These are phyloP conservation scores for Achaetomium macrosporum DNA, from an alignment of 2,329 filamentous ascomycete species.

Conservation along the genomic window DNA sequence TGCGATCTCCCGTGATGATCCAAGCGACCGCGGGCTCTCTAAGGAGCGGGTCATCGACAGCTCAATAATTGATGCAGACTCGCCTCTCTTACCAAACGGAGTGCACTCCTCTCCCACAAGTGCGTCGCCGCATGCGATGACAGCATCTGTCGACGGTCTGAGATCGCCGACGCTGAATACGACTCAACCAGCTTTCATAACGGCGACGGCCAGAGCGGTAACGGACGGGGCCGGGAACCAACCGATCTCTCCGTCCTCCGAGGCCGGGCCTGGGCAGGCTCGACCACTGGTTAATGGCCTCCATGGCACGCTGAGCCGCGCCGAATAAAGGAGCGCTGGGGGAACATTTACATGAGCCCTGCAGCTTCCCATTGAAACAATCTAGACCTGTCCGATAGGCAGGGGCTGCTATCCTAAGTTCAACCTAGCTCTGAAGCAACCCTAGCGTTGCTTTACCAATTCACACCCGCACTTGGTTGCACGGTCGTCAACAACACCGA, in stretches of 20 bases:
- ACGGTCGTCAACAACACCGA: too few species aligned
- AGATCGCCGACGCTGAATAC: slow-evolving; percentile 19
- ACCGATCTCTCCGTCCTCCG: slow-evolving; percentile 26
- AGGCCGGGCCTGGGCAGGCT: slow-evolving; percentile 22
- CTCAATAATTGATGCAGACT: slow-evolving; percentile 43
- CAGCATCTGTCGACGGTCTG: slow-evolving; percentile 30
- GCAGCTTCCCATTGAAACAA: not conserved
- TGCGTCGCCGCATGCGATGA: slow-evolving; percentile 22
- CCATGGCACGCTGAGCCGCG: slow-evolving; percentile 17
- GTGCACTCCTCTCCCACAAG: slow-evolving; percentile 41
- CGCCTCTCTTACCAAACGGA: slow-evolving; percentile 42
- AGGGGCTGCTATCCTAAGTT: too few species aligned
- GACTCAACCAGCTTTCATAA: not conserved
- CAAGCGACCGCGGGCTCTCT: slow-evolving; percentile 51
- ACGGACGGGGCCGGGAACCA: slow-evolving; percentile 21
- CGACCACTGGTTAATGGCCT: slow-evolving; percentile 27
- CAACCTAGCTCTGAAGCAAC: too few species aligned
- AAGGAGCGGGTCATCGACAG: slow-evolving; percentile 53
- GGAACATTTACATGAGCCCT: not conserved
- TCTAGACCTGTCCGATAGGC: too few species aligned
- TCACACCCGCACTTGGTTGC: too few species aligned
- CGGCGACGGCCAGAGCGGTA: not conserved
- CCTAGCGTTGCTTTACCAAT: too few species aligned
- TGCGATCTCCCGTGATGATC: slow-evolving; percentile 49
- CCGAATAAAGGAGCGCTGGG: slow-evolving; percentile 4